Percentiles rank a stretch among this genome's conserved stretches.
Conservation (phyloP, 352 stramenopile species). For the Blastocystis sp. region DNA sequence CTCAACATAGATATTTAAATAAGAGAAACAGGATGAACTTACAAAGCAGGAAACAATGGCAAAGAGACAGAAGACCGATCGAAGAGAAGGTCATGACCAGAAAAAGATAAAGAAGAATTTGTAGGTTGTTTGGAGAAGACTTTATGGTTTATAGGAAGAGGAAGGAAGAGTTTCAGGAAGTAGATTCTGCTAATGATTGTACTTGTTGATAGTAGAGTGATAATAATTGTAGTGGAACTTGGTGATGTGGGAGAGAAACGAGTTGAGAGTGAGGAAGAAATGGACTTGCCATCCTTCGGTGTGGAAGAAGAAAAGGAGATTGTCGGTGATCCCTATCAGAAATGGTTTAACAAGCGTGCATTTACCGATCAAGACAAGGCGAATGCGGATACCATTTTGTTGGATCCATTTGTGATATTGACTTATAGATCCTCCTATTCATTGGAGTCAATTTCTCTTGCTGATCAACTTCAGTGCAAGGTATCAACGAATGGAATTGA, state of each 20-base stretch:
- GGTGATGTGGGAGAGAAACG: constrained; percentile 27
- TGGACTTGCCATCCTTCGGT: neutral
- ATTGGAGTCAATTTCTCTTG: neutral
- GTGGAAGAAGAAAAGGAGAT: neutral
- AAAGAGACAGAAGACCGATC: neutral
- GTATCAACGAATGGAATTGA: constrained; percentile 24
- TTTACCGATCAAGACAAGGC: neutral
- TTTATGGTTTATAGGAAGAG: neutral
- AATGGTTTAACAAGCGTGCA: neutral
- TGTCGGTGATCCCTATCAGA: constrained; percentile 19
- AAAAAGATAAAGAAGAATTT: constrained; percentile 31
- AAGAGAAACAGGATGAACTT: neutral
- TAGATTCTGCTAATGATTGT: neutral
- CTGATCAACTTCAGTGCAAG: constrained; percentile 19
- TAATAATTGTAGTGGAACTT: neutral
- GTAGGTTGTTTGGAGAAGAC: neutral
- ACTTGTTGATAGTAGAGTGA: neutral
- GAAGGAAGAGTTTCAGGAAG: neutral
- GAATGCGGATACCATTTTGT: constrained; percentile 1
- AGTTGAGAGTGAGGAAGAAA: neutral
- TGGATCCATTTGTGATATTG: neutral
- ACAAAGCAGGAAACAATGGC: neutral
- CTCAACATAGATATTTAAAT: neutral
- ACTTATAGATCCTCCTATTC: neutral
- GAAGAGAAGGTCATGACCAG: neutral